These are phyloP conservation scores for Naganishia vaughanmartiniae DNA, from an alignment of 768 basidiomycete genomes.

Conservation along the genomic window DNA sequence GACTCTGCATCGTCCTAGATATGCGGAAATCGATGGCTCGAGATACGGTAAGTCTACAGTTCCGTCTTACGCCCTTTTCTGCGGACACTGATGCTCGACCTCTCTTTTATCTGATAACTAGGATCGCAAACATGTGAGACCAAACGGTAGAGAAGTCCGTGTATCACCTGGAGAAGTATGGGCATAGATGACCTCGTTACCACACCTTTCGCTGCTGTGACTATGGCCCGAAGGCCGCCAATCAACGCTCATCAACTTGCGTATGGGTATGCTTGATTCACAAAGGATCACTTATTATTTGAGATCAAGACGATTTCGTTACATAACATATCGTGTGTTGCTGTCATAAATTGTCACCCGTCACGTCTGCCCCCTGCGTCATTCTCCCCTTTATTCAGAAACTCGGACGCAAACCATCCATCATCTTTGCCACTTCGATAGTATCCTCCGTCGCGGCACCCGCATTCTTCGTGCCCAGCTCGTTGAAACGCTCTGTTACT, in stretches of 20 bases:
- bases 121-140: constrained; percentile 30
- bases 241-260: neutral
- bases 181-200: neutral
- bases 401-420: constrained; percentile 11
- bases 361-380: neutral
- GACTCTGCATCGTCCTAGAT: neutral
- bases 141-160: constrained; percentile 28
- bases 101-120: neutral
- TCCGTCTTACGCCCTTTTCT: neutral
- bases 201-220: neutral
- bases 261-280: neutral
- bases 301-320: neutral
- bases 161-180: constrained; percentile 28
- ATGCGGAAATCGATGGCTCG: constrained; percentile 31
- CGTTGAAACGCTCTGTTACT: neutral
- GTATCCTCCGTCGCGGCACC: neutral
- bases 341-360: neutral
- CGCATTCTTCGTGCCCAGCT: neutral
- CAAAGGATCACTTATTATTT: neutral
- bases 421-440: constrained; percentile 13
- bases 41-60: constrained; percentile 17
- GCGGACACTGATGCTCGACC: neutral
- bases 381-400: neutral
- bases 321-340: neutral
- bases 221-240: no score